Base-by-base conservation (phyloP, 2,329 filamentous ascomycete species). In the Cladosporium velox region DNA sequence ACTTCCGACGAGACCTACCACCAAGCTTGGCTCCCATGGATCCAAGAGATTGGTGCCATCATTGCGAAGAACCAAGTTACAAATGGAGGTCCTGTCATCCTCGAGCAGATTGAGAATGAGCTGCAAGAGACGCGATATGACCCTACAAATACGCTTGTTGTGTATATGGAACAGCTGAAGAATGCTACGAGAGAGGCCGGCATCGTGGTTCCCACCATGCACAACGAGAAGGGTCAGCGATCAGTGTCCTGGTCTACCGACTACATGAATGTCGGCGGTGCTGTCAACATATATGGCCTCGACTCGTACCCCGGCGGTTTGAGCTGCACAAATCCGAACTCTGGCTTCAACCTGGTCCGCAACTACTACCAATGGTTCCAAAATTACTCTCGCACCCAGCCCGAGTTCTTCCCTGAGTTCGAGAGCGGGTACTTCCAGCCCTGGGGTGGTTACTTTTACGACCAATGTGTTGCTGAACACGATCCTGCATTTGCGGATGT, bases 21-120 rank as follows among this genome's bases (percentile, higher is more conserved):
- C 79, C 35, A 88, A 6, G 51, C 51, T 32, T 54, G 51, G 51
- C 51, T 54, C 1, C 51, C 51, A 68, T 91, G 92, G 70, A 84
- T 87, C 68, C 76, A 82, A 5, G 82, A 87, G 8, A 84, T 93
- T 58, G 86, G 85, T 30, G 82, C 82, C 12, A 87, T 88, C 7
- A 89, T 96, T 70, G 90, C 91, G 5, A 86, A 88, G 65, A 88
- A 86, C 0, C 91, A 95, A 71, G 93, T 96, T 72, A 94, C 91
- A 1, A 91, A 93, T 62, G 91, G 90, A 0, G 51, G 51, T 28
- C 51, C 51, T n/a, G 51, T 54, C 10, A 54, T 54, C 51, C 51
- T 88, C 86, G 82, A 86, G 65, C 77, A 83, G 5, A 78, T 89
- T 0, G 78, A 88, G 71, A 78, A 82, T 3, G 79, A 90, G 65